Conservation (phyloP, 805 yeast species). For the Ogataea corticis region DNA sequence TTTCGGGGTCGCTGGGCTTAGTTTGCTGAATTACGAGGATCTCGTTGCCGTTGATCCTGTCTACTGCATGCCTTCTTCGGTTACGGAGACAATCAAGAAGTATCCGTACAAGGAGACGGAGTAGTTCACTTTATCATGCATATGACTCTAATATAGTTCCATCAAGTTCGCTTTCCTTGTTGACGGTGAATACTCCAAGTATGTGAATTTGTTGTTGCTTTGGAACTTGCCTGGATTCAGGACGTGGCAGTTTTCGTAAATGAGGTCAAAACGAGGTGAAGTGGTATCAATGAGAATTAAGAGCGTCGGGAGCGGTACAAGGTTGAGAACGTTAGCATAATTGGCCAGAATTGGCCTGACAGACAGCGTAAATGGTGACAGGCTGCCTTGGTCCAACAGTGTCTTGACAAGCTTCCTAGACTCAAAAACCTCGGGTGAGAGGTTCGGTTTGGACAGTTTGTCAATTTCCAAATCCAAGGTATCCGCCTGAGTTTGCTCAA, state of each 20-base stretch:
- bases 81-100: conserved; percentile 37
- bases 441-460: conserved; percentile 33
- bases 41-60: conserved; percentile 76
- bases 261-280: conserved; percentile 69
- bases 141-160: conserved; percentile 38
- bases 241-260: conserved; percentile 81
- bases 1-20: conserved; percentile 86
- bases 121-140: background rate
- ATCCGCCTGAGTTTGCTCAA: conserved; percentile 21
- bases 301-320: conserved; percentile 77
- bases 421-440: conserved; percentile 50
- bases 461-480: conserved; percentile 31
- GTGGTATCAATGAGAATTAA: conserved; percentile 67
- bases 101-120: conserved; percentile 25
- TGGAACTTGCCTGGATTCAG: conserved; percentile 66
- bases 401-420: conserved; percentile 77
- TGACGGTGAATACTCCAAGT: conserved; percentile 72
- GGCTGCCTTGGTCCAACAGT: conserved; percentile 79
- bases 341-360: conserved; percentile 69
- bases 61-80: conserved; percentile 74
- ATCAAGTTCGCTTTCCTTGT: conserved; percentile 50
- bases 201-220: conserved; percentile 52
- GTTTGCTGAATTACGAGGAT: conserved; percentile 64
- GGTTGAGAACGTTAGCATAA: conserved; percentile 63
- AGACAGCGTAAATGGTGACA: conserved; percentile 73